phyloP scores from a whole-genome alignment of 2,329 filamentous ascomycete species.

The Aspergillus novoparasiticus region DNA sequence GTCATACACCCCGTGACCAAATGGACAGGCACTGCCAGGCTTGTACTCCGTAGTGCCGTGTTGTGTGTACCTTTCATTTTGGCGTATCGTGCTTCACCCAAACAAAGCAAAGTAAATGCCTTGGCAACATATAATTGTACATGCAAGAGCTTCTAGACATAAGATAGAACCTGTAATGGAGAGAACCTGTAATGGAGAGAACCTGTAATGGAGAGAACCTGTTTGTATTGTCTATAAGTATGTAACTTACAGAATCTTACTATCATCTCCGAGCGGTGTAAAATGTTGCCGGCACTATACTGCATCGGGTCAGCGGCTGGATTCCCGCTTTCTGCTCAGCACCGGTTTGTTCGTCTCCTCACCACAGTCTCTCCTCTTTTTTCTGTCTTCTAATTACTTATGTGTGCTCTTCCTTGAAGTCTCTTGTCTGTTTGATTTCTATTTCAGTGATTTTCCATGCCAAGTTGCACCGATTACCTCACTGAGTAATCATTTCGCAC shows the following conservation, averaged over 20 bases:
- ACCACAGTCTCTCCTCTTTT: conserved; percentile 1
- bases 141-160: neutral
- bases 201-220: neutral
- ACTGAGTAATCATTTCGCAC: neutral
- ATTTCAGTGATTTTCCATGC: neutral
- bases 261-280: conserved; percentile 13
- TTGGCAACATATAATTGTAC: neutral
- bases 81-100: neutral
- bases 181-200: neutral
- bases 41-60: neutral
- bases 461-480: neutral
- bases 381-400: conserved; percentile 5
- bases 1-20: neutral
- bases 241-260: neutral
- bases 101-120: neutral
- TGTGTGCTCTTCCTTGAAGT: neutral
- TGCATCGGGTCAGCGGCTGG: conserved; percentile 19
- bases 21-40: too few species aligned
- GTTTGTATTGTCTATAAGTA: neutral
- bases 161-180: too few species aligned
- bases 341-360: conserved; percentile 18
- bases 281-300: conserved; percentile 25
- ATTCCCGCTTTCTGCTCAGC: conserved; percentile 23
- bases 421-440: neutral
- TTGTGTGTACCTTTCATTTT: neutral